Evolutionary conservation across 176 grass and related monocot species (phyloP).

Genomic region (Bonia amplexicaulis): DNA sequence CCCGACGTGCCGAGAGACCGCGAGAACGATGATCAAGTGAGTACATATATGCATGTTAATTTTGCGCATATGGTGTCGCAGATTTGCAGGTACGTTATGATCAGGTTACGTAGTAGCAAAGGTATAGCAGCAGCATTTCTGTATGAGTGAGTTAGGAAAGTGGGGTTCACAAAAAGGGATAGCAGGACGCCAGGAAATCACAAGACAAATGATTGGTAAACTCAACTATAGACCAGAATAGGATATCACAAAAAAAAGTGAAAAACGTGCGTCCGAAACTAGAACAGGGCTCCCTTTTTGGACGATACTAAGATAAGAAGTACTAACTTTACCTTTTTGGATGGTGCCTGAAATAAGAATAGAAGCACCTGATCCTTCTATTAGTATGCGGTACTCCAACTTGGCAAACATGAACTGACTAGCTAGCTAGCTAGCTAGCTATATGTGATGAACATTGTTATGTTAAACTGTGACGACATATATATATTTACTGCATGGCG

Average conservation of each 20-base stretch:
- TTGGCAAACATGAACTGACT: background rate
- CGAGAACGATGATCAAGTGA: constrained; percentile 47
- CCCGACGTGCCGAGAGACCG: constrained; percentile 17
- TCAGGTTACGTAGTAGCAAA: background rate
- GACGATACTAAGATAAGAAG: constrained; percentile 31
- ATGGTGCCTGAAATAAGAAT: background rate
- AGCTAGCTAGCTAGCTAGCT: background rate
- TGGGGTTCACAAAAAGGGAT: background rate
- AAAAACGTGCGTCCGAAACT: constrained; percentile 25
- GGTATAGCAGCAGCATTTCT: background rate
- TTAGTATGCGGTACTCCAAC: background rate
- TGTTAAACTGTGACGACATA: background rate
- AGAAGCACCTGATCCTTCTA: background rate
- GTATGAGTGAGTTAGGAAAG: background rate
- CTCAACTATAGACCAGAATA: constrained; percentile 3
- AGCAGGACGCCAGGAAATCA: background rate
- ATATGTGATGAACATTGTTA: background rate
- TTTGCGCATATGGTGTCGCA: background rate
- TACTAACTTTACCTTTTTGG: constrained; percentile 14
- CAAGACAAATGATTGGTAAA: constrained; percentile 30
- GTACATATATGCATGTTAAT: background rate
- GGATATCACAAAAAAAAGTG: background rate
- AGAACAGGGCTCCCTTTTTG: constrained; percentile 5
- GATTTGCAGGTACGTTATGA: background rate
- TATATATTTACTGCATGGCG: background rate